Evolutionary conservation across 768 basidiomycete species (phyloP), one percentile per base, ranked within the genome.

Genomic region (Leccinum variicolor): DNA sequence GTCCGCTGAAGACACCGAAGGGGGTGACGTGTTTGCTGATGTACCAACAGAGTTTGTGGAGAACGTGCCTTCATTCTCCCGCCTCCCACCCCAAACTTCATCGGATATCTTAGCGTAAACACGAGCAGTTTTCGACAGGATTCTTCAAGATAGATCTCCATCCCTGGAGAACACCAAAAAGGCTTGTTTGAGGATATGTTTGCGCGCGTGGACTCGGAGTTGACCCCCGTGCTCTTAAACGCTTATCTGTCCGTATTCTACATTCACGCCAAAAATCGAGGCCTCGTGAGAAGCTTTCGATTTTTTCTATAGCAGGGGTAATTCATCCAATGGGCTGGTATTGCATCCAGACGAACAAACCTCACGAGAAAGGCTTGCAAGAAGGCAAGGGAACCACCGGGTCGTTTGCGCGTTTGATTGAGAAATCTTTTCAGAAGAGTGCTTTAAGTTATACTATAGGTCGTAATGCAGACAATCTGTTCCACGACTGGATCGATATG

Each of bases 191-290:
- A 55, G 10, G 68, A 70, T 41, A 79, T 77, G 55, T 93, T 96
- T 71, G 68, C 69, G 7, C 62, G 77, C 54, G 89, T 94, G 26
- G 26, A 28, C 26, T 28, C 8, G 31, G 49, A 70, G 6, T 65
- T 88, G 52, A 83, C 84, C 0, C 64, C 90, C 0, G 77, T 81
- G 2, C 79, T 97, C 7, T 64, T 94, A 62, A 90, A 89, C 62
- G 83, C 93, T 3, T 98, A 92, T 66, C 75, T 97, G 50, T 83
- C 89, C 14, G 88, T 94, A 1, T 81, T 86, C 67, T 89, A 89
- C 64, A 69, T 72, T 3, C 87, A 89, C 61, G 72, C 78, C 5
- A 66, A 78, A 9, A 28, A 73, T 94, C 41, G 77, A 81, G 28
- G 66, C 66, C 3, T 74, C 82, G 2, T 72, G 74, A 28, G 75